Base-by-base conservation (phyloP, 805 yeast species). In the Teunomyces stri region DNA sequence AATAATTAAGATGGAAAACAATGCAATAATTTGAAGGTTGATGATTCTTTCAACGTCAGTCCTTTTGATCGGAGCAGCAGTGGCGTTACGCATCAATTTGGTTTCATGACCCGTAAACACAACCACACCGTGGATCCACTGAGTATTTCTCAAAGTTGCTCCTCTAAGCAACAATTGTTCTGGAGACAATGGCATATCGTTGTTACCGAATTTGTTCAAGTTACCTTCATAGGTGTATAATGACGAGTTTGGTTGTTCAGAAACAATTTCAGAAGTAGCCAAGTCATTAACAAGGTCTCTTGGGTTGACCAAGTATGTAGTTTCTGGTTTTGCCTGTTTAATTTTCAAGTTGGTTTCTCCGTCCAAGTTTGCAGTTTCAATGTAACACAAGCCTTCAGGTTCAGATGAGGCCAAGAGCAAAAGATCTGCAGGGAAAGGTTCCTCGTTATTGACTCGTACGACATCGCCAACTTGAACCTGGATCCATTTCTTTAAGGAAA, bases 101-200 rank as follows among this genome's bases (percentile, higher is more conserved):
- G 99, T 94, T 69, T 94, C 99, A 64, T 95, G 99, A 16, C 99
- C 99, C 0, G 99, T 94, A 64, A 92, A 94, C 1, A 94, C 81
- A 1, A 89, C 97, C 44, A 89, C 76, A 18, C 99, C 99, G 57
- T 88, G 88, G 37, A 94, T 82, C 97, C 97, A 94, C 37, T 84
- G 87, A 0, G 99, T 95, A 61, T 94, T 94, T 66, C 97, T 79
- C 52, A 94, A 74, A 3, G 94, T 89, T 4, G 99, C 99, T 51
- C 99, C 99, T 70, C 99, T 81, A 48, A 94, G 74, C 35, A 95
- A 73, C 72, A 95, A 69, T 63, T 92, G 99, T 39, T 92, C 97
- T 0, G 99, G 98, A 6, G 85, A 72, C 45, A 94, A 70, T 1
- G 99, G 85, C 40, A 89, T 75, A 43, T 67, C 68, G 28, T 56